phyloP scores from a whole-genome alignment of 495 filamentous ascomycete genomes.

The Aspergillus taichungensis region DNA sequence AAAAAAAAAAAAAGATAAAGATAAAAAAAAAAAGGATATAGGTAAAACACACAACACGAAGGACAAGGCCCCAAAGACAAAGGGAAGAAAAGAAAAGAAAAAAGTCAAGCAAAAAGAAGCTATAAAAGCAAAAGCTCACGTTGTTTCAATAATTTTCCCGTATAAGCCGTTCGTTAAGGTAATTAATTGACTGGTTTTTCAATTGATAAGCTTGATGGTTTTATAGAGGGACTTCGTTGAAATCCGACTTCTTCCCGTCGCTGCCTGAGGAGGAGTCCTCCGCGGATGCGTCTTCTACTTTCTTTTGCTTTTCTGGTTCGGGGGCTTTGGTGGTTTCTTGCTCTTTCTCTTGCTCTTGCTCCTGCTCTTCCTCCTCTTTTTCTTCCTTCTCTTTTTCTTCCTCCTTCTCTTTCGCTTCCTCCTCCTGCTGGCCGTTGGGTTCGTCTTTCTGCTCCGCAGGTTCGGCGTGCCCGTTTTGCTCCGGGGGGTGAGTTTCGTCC shows the following conservation, averaged over 20 bases:
- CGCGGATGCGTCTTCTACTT: conserved; percentile 16
- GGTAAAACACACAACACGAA: background rate
- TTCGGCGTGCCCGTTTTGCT: conserved; percentile 17
- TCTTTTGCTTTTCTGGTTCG: conserved; percentile 26
- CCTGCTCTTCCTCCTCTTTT: conserved; percentile 8
- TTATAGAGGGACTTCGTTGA: conserved; percentile 36
- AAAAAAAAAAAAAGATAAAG: background rate
- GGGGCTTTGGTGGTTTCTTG: conserved; percentile 9
- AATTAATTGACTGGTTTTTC: conserved; percentile 1
- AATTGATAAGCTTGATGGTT: conserved; percentile 1
- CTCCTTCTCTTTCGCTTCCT: conserved; percentile 1
- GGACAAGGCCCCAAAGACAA: background rate
- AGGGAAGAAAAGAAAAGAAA: background rate
- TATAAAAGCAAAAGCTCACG: conserved; percentile 6
- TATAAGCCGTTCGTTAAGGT: no score
- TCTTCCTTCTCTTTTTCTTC: conserved; percentile 6
- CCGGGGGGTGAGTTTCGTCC: conserved; percentile 18
- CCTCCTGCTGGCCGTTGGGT: background rate
- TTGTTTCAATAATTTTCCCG: background rate
- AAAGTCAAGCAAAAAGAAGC: conserved; percentile 1
- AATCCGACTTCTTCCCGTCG: conserved; percentile 13
- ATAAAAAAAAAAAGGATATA: background rate
- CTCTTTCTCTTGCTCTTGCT: conserved; percentile 16
- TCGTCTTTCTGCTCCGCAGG: background rate
- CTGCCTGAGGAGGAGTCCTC: background rate